Evolutionary conservation across 1,284 basidiomycete species (phyloP).

Genomic region (Bjerkandera adusta): DNA sequence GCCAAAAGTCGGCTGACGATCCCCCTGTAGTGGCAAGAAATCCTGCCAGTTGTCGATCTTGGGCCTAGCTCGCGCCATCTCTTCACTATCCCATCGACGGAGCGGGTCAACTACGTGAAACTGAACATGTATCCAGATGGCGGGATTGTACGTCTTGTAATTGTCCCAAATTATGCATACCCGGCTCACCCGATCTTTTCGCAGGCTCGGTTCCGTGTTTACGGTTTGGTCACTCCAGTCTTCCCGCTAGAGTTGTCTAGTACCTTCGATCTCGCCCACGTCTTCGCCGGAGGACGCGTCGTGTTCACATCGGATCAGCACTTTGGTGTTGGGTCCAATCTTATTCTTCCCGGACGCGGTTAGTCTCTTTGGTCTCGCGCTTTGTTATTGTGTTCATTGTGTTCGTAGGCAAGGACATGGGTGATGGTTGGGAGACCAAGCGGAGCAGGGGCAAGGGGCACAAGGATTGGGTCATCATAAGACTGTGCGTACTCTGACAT

Average conservation of each 20-base stretch:
- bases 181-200: conserved; percentile 14
- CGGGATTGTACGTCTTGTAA: conserved; percentile 69
- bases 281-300: conserved; percentile 85
- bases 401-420: conserved; percentile 76
- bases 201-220: conserved; percentile 85
- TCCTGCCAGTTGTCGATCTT: conserved; percentile 72
- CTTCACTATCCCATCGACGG: conserved; percentile 66
- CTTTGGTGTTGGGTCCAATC: conserved; percentile 89
- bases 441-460: conserved; percentile 79
- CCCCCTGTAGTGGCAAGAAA: conserved; percentile 70
- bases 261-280: conserved; percentile 84
- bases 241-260: conserved; percentile 50
- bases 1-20: neutral
- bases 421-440: conserved; percentile 98
- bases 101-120: conserved; percentile 78
- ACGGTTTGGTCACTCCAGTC: conserved; percentile 74
- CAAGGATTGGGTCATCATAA: conserved; percentile 90
- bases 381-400: neutral
- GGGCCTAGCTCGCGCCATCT: conserved; percentile 87
- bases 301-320: conserved; percentile 88
- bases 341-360: conserved; percentile 89
- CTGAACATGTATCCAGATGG: conserved; percentile 97
- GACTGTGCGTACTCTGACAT: conserved; percentile 58
- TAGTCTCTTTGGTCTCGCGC: conserved; percentile 18
- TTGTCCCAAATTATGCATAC: conserved; percentile 4